Evolutionary conservation across 108 stramenopile species (phyloP).

Genomic region (Cyclotella cryptica): DNA sequence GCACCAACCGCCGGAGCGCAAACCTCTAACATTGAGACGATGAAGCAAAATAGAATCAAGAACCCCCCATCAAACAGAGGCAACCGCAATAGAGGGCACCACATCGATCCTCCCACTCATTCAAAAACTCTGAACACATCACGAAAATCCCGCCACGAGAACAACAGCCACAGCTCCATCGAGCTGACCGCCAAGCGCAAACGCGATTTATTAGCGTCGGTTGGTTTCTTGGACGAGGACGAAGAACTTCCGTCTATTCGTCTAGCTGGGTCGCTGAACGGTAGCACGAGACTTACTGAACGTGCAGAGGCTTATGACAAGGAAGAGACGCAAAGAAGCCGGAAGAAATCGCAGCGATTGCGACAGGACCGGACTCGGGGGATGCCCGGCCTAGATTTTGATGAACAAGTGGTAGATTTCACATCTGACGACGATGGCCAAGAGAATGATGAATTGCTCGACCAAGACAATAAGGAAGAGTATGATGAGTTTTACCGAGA

Average conservation of each 20-base stretch:
- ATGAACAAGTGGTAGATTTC: conserved; percentile 4
- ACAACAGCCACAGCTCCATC: too few relatives aligned
- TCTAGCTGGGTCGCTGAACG: not conserved
- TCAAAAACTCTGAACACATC: too few relatives aligned
- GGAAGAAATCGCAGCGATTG: too few relatives aligned
- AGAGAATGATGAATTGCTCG: conserved; percentile 17
- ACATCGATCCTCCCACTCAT: too few relatives aligned
- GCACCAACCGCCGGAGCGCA: too few relatives aligned
- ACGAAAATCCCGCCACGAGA: too few relatives aligned
- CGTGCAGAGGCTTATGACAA: not conserved
- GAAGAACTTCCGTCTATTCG: conserved; percentile 8
- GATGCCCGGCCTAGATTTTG: not conserved
- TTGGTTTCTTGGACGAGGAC: conserved; percentile 15
- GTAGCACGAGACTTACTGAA: not conserved
- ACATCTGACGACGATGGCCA: conserved; percentile 7
- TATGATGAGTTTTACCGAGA: conserved; percentile 5
- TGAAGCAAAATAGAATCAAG: too few relatives aligned
- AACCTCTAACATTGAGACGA: too few relatives aligned
- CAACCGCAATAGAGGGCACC: too few relatives aligned
- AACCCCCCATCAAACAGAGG: too few relatives aligned
- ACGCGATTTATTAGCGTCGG: conserved; percentile 6
- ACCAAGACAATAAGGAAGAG: conserved; percentile 16
- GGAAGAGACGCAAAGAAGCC: not conserved
- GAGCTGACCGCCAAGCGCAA: conserved; percentile 4
- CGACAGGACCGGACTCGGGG: not conserved